Conservation (phyloP, 1,284 basidiomycete genomes). For the Apiotrichum laibachii region DNA sequence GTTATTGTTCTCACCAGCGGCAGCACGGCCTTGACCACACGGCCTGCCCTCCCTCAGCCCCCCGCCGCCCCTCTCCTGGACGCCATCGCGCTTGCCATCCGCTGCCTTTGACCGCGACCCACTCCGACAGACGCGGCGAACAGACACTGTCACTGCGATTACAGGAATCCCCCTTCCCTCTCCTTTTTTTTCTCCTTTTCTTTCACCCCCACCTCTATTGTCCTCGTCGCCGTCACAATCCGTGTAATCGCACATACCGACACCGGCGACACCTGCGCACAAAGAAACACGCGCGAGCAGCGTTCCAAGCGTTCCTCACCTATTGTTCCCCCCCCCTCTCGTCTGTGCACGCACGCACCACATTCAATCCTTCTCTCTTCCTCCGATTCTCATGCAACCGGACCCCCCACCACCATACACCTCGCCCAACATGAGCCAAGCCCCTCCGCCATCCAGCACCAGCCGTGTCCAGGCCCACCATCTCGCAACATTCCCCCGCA, state of each 20-base stretch:
- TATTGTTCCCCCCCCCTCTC: not conserved
- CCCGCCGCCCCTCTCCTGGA: not conserved
- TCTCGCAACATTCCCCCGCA: conserved; percentile 1
- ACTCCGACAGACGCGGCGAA: not conserved
- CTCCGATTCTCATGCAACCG: not conserved
- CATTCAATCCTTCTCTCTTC: not conserved
- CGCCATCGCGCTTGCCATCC: not conserved
- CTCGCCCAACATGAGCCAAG: not conserved
- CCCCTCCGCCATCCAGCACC: not conserved
- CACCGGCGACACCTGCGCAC: not conserved
- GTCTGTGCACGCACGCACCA: conserved; percentile 1
- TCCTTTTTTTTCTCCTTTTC: not conserved
- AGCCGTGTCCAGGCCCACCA: not conserved
- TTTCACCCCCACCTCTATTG: not conserved
- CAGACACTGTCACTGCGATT: not conserved
- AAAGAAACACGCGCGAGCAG: too few relatives aligned
- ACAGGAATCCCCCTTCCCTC: not conserved
- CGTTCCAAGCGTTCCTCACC: too few relatives aligned
- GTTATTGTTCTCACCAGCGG: not conserved
- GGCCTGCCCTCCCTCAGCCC: not conserved
- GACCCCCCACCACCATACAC: not conserved
- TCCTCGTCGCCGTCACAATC: not conserved
- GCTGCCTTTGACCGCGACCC: not conserved
- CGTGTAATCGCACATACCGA: not conserved
- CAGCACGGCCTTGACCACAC: not conserved